A percentile compares a stretch with the other conserved stretches of the same genome.
These are phyloP conservation scores for Hirsutella thompsonii DNA, from an alignment of 2,329 filamentous ascomycete species.

Conservation along the genomic window DNA sequence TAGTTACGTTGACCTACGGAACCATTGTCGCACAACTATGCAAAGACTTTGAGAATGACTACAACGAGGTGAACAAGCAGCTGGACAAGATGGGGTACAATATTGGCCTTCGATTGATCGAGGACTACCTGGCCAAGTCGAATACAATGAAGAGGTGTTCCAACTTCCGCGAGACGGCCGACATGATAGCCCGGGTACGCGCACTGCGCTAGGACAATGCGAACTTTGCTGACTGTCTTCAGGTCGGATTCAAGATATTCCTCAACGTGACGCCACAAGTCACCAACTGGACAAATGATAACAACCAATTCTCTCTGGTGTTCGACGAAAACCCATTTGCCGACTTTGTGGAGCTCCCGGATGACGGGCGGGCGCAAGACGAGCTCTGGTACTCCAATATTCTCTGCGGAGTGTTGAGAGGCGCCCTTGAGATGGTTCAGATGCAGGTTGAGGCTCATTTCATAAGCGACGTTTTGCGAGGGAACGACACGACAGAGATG, in stretches of 20 bases:
- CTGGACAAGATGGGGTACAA: constrained; percentile 99
- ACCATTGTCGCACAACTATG: constrained; percentile 95
- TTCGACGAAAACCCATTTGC: constrained; percentile 96
- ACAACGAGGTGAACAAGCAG: constrained; percentile 92
- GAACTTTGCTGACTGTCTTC: constrained; percentile 5
- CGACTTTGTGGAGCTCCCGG: constrained; percentile 93
- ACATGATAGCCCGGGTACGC: constrained; percentile 81
- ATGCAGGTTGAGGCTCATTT: constrained; percentile 98
- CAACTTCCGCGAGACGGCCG: constrained; percentile 91
- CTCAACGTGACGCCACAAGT: constrained; percentile 90
- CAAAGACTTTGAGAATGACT: constrained; percentile 91
- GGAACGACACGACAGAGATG: constrained; percentile 97
- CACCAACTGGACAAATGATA: constrained; percentile 92
- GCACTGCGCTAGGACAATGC: not conserved
- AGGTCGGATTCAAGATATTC: constrained; percentile 99
- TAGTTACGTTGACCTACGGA: constrained; percentile 94
- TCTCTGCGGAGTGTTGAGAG: constrained; percentile 80
- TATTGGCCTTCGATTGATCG: constrained; percentile 87
- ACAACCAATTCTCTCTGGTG: constrained; percentile 88
- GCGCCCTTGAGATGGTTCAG: constrained; percentile 95
- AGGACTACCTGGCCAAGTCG: constrained; percentile 94
- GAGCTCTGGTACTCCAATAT: constrained; percentile 99
- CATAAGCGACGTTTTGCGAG: constrained; percentile 81
- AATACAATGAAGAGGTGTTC: constrained; percentile 77
- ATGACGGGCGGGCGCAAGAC: constrained; percentile 89